Conservation (phyloP, 2,329 filamentous ascomycete genomes). For the Dactylellina leptospora region DNA sequence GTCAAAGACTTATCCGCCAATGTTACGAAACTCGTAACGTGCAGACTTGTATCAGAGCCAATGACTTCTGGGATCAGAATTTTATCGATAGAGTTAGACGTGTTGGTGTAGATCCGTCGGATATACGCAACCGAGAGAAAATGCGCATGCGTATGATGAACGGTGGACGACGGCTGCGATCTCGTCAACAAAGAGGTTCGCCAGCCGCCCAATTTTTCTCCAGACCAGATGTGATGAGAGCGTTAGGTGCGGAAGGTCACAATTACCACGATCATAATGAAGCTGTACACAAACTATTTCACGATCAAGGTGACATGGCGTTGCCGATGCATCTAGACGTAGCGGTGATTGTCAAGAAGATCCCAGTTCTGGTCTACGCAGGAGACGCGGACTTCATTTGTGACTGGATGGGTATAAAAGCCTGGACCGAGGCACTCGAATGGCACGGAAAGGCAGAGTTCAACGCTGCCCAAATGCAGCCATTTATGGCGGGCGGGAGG, state of each 20-base stretch:
- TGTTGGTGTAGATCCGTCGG: not conserved
- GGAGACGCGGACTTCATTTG: not conserved
- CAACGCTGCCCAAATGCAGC: not conserved
- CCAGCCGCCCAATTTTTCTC: not conserved
- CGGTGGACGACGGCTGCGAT: not conserved
- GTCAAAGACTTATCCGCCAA: slow-evolving; percentile 95
- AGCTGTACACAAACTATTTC: slow-evolving; percentile 98
- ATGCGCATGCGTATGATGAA: too few species aligned
- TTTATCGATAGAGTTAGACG: not conserved
- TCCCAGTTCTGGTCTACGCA: not conserved
- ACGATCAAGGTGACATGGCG: slow-evolving; percentile 77
- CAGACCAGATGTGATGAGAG: not conserved
- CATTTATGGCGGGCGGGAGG: not conserved
- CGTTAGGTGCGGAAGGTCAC: not conserved
- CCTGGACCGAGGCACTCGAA: not conserved
- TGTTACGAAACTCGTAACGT: not conserved
- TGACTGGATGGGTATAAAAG: not conserved
- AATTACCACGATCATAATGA: slow-evolving; percentile 97
- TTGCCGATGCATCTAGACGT: too few species aligned
- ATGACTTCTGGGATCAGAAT: not conserved
- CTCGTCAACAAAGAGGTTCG: not conserved
- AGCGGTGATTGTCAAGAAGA: not conserved
- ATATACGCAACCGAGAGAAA: not conserved
- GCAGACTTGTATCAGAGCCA: not conserved
- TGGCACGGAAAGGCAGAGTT: not conserved